These are phyloP conservation scores for Morella rubra DNA, from an alignment of 306 rosid genomes.

Conservation along the genomic window DNA sequence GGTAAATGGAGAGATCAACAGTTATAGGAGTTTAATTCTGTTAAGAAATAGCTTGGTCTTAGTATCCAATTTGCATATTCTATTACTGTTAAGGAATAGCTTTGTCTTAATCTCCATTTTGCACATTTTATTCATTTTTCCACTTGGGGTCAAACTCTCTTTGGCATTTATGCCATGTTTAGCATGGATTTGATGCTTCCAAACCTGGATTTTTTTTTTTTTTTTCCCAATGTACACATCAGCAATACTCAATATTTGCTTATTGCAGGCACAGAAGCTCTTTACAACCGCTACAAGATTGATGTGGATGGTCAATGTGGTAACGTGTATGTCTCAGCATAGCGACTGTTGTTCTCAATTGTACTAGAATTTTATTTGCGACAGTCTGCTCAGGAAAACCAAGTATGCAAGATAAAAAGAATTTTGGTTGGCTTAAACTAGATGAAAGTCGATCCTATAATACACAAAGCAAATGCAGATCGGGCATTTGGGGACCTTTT, in stretches of 20 bases:
- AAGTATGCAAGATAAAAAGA: not conserved
- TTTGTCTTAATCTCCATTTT: not conserved
- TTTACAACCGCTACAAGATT: slow-evolving; percentile 74
- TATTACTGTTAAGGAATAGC: not conserved
- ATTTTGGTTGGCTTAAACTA: not conserved
- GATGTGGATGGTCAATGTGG: slow-evolving; percentile 62
- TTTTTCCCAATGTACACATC: not conserved
- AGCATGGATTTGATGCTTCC: not conserved
- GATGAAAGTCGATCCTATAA: not conserved
- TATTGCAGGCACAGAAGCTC: slow-evolving; percentile 56
- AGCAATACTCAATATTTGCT: slow-evolving; percentile 1
- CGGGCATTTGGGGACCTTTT: not conserved
- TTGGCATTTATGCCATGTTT: not conserved
- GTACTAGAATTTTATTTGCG: not conserved
- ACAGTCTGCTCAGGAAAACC: not conserved
- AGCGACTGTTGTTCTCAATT: not conserved
- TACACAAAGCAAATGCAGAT: not conserved
- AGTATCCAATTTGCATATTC: not conserved
- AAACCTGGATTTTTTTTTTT: not conserved
- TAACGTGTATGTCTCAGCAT: slow-evolving; percentile 51
- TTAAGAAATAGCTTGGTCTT: not conserved
- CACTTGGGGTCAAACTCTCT: not conserved
- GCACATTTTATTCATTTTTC: not conserved
- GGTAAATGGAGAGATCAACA: not conserved
- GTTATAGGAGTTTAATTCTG: not conserved